phyloP scores from a whole-genome alignment of 1,139 yeast species.

The Hansenula anomala region DNA sequence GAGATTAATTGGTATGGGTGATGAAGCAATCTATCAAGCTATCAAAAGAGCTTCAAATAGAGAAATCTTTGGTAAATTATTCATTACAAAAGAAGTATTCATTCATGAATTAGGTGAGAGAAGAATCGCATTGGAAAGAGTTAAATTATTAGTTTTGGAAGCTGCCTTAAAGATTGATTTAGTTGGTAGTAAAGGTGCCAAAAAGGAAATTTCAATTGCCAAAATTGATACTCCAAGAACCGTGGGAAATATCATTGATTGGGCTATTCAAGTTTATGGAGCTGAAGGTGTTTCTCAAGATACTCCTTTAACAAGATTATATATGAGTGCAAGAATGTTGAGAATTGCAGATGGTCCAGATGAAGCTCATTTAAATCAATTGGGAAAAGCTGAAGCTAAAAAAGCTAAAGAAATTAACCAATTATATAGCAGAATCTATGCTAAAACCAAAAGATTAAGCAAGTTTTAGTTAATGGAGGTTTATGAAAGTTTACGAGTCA shows the following conservation, averaged over 20 bases:
- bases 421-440: conserved; percentile 13
- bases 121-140: conserved; percentile 54
- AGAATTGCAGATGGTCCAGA: conserved; percentile 77
- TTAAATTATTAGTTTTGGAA: conserved; percentile 54
- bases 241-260: conserved; percentile 49
- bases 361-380: conserved; percentile 63
- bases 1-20: conserved; percentile 66
- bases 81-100: conserved; percentile 51
- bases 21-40: conserved; percentile 50
- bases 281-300: conserved; percentile 66
- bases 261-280: conserved; percentile 68
- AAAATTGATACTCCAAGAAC: conserved; percentile 65
- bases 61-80: conserved; percentile 51
- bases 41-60: conserved; percentile 53
- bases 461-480: conserved; percentile 9
- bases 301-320: conserved; percentile 54
- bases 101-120: conserved; percentile 49
- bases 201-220: conserved; percentile 61
- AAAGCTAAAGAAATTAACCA: conserved; percentile 22
- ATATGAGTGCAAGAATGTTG: conserved; percentile 53
- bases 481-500: too few species aligned
- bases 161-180: conserved; percentile 65
- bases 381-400: conserved; percentile 31
- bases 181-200: conserved; percentile 51
- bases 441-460: conserved; percentile 13